Percentiles rank a stretch among this genome's conserved stretches.
phyloP scores from a whole-genome alignment of 1,284 basidiomycete genomes.

The Apiotrichum siamense region DNA sequence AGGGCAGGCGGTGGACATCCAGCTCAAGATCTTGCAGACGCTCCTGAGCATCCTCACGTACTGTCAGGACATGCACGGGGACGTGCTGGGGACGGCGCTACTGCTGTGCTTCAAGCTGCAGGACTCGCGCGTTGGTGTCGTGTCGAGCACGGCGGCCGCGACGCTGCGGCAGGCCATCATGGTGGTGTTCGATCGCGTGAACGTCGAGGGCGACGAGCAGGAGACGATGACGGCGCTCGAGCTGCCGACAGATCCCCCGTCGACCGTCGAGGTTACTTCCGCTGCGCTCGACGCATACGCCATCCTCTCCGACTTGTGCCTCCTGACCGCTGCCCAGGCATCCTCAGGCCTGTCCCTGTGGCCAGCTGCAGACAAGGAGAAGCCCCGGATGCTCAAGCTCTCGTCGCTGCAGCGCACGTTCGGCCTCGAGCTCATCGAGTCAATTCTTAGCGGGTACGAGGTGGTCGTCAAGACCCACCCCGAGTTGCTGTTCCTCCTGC shows the following conservation, averaged over 20 bases:
- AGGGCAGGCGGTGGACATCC: constrained; percentile 88
- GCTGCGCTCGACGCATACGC: constrained; percentile 80
- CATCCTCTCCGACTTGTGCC: constrained; percentile 82
- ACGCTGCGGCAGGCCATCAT: constrained; percentile 94
- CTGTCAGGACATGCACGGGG: constrained; percentile 71
- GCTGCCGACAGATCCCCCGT: constrained; percentile 18
- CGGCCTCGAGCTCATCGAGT: constrained; percentile 91
- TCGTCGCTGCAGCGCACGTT: constrained; percentile 87
- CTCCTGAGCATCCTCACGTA: constrained; percentile 82
- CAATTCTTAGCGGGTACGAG: constrained; percentile 91
- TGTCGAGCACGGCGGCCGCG: constrained; percentile 93
- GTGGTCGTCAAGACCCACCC: constrained; percentile 77
- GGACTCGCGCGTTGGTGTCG: constrained; percentile 89
- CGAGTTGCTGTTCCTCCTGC: constrained; percentile 76
- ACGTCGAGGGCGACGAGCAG: constrained; percentile 5
- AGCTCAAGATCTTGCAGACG: constrained; percentile 84
- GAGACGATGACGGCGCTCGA: constrained; percentile 9
- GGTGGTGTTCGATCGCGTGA: constrained; percentile 93
- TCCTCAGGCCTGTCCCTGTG: constrained; percentile 26
- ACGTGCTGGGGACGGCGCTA: constrained; percentile 69
- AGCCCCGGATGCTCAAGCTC: constrained; percentile 74
- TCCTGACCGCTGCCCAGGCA: constrained; percentile 54
- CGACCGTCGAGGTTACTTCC: constrained; percentile 52
- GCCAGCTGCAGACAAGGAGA: constrained; percentile 53
- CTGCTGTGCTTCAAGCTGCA: constrained; percentile 89